Evolutionary conservation across 73 alveolate species (phyloP), one percentile per base, ranked within the genome.

Genomic region (Paramecium octaurelia): DNA sequence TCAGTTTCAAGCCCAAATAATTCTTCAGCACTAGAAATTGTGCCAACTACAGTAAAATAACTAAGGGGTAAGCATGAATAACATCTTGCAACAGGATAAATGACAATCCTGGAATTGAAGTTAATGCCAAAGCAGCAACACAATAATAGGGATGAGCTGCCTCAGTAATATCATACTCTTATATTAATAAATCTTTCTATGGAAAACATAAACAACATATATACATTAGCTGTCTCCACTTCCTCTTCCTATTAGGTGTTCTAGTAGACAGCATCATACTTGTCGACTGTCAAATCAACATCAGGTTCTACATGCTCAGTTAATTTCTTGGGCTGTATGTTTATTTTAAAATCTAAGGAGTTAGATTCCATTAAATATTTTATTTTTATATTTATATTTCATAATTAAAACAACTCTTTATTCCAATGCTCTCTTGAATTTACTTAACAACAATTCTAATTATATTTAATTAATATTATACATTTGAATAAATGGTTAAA

Each of bases 91-190:
- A 21, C 18, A 73, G 20, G 16, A 73, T 73, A 40, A 73, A 73
- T 3, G 36, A 1, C n/a, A 73, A 35, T 8, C 87, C 57, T 73
- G 91, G 70, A 12, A 80, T 34, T 20, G 91, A 21, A 31, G 91
- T 31, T n/a, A 80, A 8, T 14, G 57, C 46, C 12, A 27, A 59
- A n/a, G 57, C 38, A 73, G 64, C 73, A 31, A 43, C 16, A 80
- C 91, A 80, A 80, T 38, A 31, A 21, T 6, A 24, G 3, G 91
- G 91, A 80, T 80, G 36, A 23, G 42, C 75, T 14, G 91, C 91
- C n/a, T 80, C 48, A 40, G 64, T 80, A 21, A 80, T 44, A 80
- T 80, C 91, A 46, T 80, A 80, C 34, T 80, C 91, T 46, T 80
- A 23, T 38, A 80, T 80, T 59, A 80, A 20, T 24, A 80, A 35